Conservation (phyloP, 164 flowering plant species). For the Nymphaea thermarum region DNA sequence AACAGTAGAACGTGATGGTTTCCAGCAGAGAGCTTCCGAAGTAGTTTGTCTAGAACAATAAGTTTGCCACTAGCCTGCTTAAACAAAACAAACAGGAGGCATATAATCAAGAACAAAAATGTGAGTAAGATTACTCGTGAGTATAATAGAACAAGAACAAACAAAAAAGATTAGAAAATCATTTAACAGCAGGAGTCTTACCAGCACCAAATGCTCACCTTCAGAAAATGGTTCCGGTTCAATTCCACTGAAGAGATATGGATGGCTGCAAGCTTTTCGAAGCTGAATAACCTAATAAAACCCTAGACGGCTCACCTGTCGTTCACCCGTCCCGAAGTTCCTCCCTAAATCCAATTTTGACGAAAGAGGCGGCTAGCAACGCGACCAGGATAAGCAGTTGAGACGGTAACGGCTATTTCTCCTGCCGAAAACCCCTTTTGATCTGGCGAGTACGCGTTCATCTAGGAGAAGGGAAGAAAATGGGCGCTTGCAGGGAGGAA, state of each 20-base stretch:
- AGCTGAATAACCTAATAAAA: constrained; percentile 62
- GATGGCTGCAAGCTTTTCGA: constrained; percentile 93
- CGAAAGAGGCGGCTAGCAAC: constrained; percentile 7
- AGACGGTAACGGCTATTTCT: neutral
- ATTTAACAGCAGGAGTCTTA: constrained; percentile 10
- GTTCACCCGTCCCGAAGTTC: too few relatives aligned
- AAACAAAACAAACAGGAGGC: constrained; percentile 1
- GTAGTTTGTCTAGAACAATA: constrained; percentile 65
- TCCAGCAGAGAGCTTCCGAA: constrained; percentile 48
- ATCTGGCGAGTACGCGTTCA: neutral
- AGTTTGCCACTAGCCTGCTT: constrained; percentile 93
- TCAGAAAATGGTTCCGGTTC: constrained; percentile 97
- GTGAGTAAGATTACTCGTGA: neutral
- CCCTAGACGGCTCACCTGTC: too few relatives aligned
- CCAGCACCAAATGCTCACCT: constrained; percentile 96
- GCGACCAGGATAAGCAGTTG: too few relatives aligned
- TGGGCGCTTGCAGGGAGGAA: constrained; percentile 26
- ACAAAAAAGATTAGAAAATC: neutral
- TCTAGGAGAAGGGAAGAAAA: neutral
- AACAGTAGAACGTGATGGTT: constrained; percentile 87
- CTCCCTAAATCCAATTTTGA: constrained; percentile 1
- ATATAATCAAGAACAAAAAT: neutral
- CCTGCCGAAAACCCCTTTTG: neutral
- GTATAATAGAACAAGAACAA: too few relatives aligned
- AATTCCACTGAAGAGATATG: constrained; percentile 90